Percentiles rank a stretch among this genome's conserved stretches.
These are phyloP conservation scores for Euphrasia arctica DNA, from an alignment of 305 asterid species.

Conservation along the genomic window DNA sequence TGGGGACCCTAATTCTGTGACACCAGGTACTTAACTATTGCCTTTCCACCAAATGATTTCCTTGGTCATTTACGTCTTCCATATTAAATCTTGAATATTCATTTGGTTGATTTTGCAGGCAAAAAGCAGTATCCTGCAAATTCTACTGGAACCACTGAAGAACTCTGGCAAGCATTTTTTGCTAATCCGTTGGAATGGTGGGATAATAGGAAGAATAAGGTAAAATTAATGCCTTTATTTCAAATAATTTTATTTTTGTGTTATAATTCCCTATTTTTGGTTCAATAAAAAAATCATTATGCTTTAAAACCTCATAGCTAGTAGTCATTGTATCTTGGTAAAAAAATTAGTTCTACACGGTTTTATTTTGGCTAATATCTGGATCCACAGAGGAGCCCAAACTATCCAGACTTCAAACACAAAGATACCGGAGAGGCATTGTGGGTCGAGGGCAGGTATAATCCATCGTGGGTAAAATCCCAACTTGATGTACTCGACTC, in stretches of 20 bases:
- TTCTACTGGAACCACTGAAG: constrained; percentile 61
- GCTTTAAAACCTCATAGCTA: not conserved
- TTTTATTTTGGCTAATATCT: constrained; percentile 1
- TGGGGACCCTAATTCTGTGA: constrained; percentile 52
- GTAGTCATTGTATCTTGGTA: not conserved
- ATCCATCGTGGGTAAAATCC: constrained; percentile 92
- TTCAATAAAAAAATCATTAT: not conserved
- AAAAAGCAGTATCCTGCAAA: constrained; percentile 48
- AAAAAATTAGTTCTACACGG: not conserved
- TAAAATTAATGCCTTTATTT: constrained; percentile 9
- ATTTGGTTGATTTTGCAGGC: constrained; percentile 40
- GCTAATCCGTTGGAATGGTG: constrained; percentile 94
- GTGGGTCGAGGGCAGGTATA: constrained; percentile 81
- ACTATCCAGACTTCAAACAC: constrained; percentile 97
- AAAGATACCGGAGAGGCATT: constrained; percentile 91
- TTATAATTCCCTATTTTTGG: too few relatives aligned
- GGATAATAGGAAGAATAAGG: constrained; percentile 98
- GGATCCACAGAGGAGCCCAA: constrained; percentile 74
- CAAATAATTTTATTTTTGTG: not conserved
- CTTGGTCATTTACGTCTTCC: constrained; percentile 18
- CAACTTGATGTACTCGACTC: constrained; percentile 80
- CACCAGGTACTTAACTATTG: constrained; percentile 37
- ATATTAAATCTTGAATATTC: constrained; percentile 18
- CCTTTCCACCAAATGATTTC: constrained; percentile 10
- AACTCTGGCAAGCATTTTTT: constrained; percentile 97